Base-by-base conservation (phyloP, 208 protist species). In the Strigomonas culicis region DNA sequence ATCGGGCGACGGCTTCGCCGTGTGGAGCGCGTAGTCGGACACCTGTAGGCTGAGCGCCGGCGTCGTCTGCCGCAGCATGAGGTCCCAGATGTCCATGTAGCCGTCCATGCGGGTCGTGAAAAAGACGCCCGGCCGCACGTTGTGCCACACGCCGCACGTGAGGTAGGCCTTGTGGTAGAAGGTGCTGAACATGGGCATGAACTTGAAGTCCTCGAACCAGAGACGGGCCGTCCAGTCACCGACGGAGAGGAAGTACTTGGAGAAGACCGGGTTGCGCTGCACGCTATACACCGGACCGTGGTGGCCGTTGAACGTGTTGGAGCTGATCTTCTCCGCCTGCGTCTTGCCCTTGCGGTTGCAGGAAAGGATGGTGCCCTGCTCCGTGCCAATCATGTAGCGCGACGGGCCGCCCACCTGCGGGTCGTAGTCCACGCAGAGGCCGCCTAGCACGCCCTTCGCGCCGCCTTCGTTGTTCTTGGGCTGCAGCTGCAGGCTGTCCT, bases 301-400 rank as follows among this genome's bases (percentile, higher is more conserved):
- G 76, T 98, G 97, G 10, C 95, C 95, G 63, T 95, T 88, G 75
- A 97, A 98, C 56, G 86, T 93, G 77, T 97, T 94, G 25, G 84
- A 70, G n/a, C 87, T 84, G 51, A 98, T 89, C 72, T 97, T 97
- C 46, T 98, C 94, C 41, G 81, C 68, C 68, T 93, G 86, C 27
- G 88, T 95, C 74, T 98, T 98, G 43, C 88, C 92, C 75, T 98
- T 98, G 53, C 93, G 88, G 79, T 98, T 97, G 79, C 89, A 95
- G 11, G 87, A 92, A 6, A 98, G 77, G 58, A 98, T 88, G 11
- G 82, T 90, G 59, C 97, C 97, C 70, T 98, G 92, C 82, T 99
- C 97, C 11, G 95, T 98, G 60, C 97, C 97, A 60, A 98, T 94
- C 84, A 99, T 97, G 84, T 98, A 99, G 80, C 98, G 98, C 22